A percentile compares a stretch with the other conserved stretches of the same genome.
Conservation (phyloP, 2,329 filamentous ascomycete species). For the Thermothelomyces thermophilus region DNA sequence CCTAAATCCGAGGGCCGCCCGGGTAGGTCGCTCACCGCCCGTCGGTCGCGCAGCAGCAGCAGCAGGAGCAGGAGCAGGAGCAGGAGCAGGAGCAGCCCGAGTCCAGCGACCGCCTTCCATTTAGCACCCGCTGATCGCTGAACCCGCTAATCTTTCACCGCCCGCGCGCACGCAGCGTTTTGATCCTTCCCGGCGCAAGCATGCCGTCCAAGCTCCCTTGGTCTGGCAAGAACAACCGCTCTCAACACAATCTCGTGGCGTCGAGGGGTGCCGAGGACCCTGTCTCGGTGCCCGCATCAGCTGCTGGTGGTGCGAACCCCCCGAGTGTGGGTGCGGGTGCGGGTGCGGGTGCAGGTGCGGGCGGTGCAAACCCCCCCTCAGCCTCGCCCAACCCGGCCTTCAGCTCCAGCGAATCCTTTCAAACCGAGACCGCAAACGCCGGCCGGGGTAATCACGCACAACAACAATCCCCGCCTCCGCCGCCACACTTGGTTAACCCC, state of each 20-base stretch:
- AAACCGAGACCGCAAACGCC: constrained; percentile 28
- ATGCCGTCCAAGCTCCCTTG: constrained; percentile 47
- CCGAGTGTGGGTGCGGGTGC: constrained; percentile 23
- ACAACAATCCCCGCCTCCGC: constrained; percentile 24
- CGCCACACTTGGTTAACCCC: constrained; percentile 27
- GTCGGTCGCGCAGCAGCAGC: neutral
- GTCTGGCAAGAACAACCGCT: constrained; percentile 50
- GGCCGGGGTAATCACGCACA: constrained; percentile 29
- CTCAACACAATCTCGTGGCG: constrained; percentile 49
- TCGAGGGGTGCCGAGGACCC: constrained; percentile 29
- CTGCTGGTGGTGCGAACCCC: constrained; percentile 17
- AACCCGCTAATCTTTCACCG: neutral
- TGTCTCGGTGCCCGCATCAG: constrained; percentile 15
- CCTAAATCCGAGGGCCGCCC: neutral
- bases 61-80: neutral
- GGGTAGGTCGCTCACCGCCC: neutral
- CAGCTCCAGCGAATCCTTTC: constrained; percentile 44
- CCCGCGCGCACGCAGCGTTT: neutral
- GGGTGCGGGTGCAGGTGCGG: constrained; percentile 24
- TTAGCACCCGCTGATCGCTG: neutral
- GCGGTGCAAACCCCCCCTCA: constrained; percentile 35
- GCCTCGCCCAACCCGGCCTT: constrained; percentile 41
- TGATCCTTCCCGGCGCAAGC: constrained; percentile 23
- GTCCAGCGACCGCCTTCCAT: neutral
- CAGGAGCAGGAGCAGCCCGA: neutral